Evolutionary conservation across 805 yeast species (phyloP), one percentile per base, ranked within the genome.

Genomic region (Hanseniaspora hatyaiensis): DNA sequence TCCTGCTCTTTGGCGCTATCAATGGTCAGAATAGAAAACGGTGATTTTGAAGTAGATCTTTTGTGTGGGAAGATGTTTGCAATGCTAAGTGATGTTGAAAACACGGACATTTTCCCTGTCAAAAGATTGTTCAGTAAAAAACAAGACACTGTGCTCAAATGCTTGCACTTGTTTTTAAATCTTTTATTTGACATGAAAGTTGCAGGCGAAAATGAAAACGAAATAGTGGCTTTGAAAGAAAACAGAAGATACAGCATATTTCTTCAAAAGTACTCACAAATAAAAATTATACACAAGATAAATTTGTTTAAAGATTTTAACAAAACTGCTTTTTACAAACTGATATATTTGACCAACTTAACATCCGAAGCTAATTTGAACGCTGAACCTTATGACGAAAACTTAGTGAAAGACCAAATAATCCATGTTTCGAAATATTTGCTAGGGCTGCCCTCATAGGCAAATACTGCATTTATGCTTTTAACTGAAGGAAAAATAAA

Each of bases 1-100:
- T 74, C 77, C 26, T 69, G 72, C 51, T 55, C 75, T 46, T 51
- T 77, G 49, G 77, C 81, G 11, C n/a, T 23, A 9, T 26, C 20
- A n/a, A 36, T 40, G 24, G 16, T 26, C 26, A 31, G 18, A 16
- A 30, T n/a, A 16, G 6, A 23, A 30, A 22, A 22, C 34, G 18
- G 32, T 24, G 24, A 20, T 18, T 9, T 37, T 3, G 26, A 23
- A 9, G 23, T 23, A n/a, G 40, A 37, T 9, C 31, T 18, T 16
- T 26, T 13, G 8, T 26, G 40, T 24, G 18, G 18, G 26, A 20
- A 8, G 4, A 37, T 37, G 40, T 9, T 37, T 37, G 30, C 24
- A 2, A 12, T 40, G 18, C 24, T 40, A 18, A 36, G 19, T 3
- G 26, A 34, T 29, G 16, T 29, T 13, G 41, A 37, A 13, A 26